Evolutionary conservation across 345 rosid genomes (phyloP), one percentile per base, ranked within the genome.

Genomic region (Iberis pinnata): DNA sequence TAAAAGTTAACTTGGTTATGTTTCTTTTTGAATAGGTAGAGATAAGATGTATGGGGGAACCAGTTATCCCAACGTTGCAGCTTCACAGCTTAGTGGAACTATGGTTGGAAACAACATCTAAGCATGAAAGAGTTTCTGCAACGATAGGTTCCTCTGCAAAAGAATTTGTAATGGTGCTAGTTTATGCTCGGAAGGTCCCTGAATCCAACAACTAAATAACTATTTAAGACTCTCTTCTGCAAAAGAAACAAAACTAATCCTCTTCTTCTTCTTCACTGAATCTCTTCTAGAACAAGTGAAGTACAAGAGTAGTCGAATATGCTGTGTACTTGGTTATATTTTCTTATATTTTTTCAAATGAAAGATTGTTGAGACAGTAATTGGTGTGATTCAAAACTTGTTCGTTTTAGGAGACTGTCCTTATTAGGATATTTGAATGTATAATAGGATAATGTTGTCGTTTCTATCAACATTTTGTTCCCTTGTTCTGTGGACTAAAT

Each of bases 111-210:
- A 78, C 76, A 32, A 71, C 78, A 10, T 55, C 93, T 3, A 75
- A 78, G 16, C 60, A 88, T 11, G 74, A 83, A 33, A 75, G 78
- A 55, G 71, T 85, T 7, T 36, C 76, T 5, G 81, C 86, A 18
- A 61, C 74, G 0, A 69, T 85, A 12, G 98, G 98, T 47, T 80
- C 93, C 6, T 81, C 97, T 0, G 98, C 97, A 0, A 88, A 83
- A 79, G 98, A 92, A 36, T 92, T 77, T 50, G 77, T 92, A 10
- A 88, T 92, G 98, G 93, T 83, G 55, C 70, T 92, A 44, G 79
- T 75, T 8, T 92, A 92, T 59, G 70, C 80, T 46, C 80, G 90
- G 38, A 88, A 79, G 72, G 54, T 36, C 43, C 71, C 70, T 9
- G 59, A 65, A 48, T 18, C 32, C 53, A 67, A 60, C 57, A 60